Conservation (phyloP, 2,329 filamentous ascomycete species). For the Fusarium tanahbumbuense region DNA sequence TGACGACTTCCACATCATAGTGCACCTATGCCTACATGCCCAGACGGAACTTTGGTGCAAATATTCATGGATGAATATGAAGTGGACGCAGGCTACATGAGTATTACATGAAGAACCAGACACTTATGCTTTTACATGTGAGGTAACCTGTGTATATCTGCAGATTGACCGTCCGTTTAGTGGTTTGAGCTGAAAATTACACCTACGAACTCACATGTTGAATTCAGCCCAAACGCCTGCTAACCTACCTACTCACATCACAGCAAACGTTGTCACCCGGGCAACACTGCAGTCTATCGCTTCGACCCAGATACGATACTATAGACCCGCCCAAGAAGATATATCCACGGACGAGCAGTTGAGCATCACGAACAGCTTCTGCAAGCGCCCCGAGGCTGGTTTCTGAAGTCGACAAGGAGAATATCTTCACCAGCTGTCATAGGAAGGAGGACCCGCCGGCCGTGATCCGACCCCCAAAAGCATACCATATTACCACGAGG, state of each 20-base stretch:
- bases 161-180: neutral
- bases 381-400: neutral
- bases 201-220: neutral
- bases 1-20: neutral
- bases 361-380: neutral
- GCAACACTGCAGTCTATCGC: neutral
- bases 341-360: too few relatives aligned
- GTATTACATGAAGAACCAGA: neutral
- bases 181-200: neutral
- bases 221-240: neutral
- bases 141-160: neutral
- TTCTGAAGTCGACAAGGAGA: neutral
- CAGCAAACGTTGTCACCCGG: neutral
- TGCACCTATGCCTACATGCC: neutral
- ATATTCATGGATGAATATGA: neutral
- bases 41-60: neutral
- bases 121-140: neutral
- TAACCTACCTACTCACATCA: neutral
- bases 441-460: neutral
- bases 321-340: neutral
- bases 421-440: neutral
- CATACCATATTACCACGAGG: neutral
- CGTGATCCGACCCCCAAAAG: neutral
- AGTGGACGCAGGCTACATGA: neutral
- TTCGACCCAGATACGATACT: neutral